Base-by-base conservation (phyloP, 2,329 filamentous ascomycete species). In the Aureobasidium sp. region DNA sequence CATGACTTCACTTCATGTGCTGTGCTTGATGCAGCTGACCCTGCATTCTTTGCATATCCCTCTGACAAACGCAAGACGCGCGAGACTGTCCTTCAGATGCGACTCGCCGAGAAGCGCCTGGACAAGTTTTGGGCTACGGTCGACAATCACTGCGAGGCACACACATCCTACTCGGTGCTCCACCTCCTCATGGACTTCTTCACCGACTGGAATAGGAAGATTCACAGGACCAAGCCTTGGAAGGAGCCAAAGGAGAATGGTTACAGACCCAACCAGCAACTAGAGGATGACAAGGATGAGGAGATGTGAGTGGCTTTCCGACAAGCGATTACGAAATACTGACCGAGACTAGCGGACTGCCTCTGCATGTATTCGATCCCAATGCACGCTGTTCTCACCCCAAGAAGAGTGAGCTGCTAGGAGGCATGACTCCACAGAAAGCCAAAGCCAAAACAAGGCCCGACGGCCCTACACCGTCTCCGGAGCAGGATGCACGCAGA, bases 11-110 rank as follows among this genome's bases (percentile, higher is more conserved):
- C 39, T 17, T 27, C 22, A 7, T 58, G 55, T 15, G 41, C 41
- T 39, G 42, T 29, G 2, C 42, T 58, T 42, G 37, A 58, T 11
- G 29, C 29, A 22, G 55, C 55, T 0, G 70, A 72, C 0, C 70
- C 70, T 3, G 70, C 71, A 1, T 77, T 70, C 59, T 82, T 84
- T 62, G 63, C 64, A 45, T 84, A 77, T 74, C 82, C 78, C 56
- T 74, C 74, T 5, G 73, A 78, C 2, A 82, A 80, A 65, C 77
- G 74, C 11, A 75, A 75, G 1, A 83, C 72, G 1, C 74, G 74
- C 59, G 75, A 77, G 14, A 83, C 75, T 20, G 73, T 78, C 0
- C 73, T 77, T 5, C 68, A 69, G 0, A 73, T 84, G 69, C 74
- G 76, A 11, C 65, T 49, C 1, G 80, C 82, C 0, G 82, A 86